Percentiles rank a stretch among this genome's conserved stretches.
phyloP scores from a whole-genome alignment of 1,284 basidiomycete species.

The Somion occarium region DNA sequence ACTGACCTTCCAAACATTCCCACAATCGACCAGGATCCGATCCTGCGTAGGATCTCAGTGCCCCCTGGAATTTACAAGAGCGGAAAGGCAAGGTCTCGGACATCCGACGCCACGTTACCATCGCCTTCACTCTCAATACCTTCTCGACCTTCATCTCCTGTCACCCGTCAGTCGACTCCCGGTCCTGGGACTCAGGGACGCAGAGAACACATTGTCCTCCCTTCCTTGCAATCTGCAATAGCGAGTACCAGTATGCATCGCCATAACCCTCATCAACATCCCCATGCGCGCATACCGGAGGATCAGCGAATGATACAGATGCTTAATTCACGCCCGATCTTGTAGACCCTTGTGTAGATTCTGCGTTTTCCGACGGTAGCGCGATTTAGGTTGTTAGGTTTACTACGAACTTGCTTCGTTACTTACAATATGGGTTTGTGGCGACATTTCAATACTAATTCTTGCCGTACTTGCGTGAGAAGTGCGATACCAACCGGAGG shows the following conservation, averaged over 20 bases:
- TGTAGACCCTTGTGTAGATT: constrained; percentile 14
- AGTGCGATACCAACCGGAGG: too few relatives aligned
- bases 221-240: constrained; percentile 24
- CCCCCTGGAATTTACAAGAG: constrained; percentile 56
- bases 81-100: constrained; percentile 51
- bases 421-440: neutral
- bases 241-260: constrained; percentile 18
- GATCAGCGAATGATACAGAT: constrained; percentile 61
- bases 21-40: constrained; percentile 51
- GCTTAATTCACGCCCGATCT: constrained; percentile 44
- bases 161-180: constrained; percentile 13
- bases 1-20: constrained; percentile 54
- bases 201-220: constrained; percentile 22
- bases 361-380: constrained; percentile 4
- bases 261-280: constrained; percentile 25
- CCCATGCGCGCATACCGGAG: constrained; percentile 45
- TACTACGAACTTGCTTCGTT: neutral
- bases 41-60: constrained; percentile 45
- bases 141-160: constrained; percentile 17
- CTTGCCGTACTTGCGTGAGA: neutral
- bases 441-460: neutral
- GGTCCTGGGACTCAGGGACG: constrained; percentile 17
- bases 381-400: neutral
- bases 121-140: constrained; percentile 22
- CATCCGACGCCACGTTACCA: constrained; percentile 29